A percentile compares a stretch with the other conserved stretches of the same genome.
Evolutionary conservation across 805 yeast genomes (phyloP).

Genomic region (Kluyveromyces dobzhanskii): DNA sequence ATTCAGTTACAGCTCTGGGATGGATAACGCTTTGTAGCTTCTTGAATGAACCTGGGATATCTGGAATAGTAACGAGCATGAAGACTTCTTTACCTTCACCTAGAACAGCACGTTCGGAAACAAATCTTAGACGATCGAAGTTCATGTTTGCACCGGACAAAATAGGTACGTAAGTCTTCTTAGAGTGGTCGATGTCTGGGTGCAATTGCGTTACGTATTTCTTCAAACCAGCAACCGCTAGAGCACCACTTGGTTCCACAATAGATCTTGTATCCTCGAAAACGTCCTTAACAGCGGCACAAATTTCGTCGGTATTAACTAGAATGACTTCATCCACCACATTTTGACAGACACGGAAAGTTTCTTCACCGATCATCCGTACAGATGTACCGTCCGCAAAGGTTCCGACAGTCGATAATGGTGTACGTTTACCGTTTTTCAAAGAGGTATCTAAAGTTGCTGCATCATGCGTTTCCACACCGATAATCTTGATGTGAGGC

Average conservation of each 20-base stretch:
- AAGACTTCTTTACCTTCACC: slow-evolving; percentile 98
- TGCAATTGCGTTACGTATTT: slow-evolving; percentile 56
- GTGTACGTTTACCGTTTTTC: slow-evolving; percentile 43
- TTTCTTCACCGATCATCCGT: slow-evolving; percentile 79
- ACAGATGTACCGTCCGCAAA: slow-evolving; percentile 99
- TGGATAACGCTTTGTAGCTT: slow-evolving; percentile 67
- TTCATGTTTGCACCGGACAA: slow-evolving; percentile 98
- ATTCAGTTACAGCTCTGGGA: slow-evolving; percentile 91
- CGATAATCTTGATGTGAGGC: slow-evolving; percentile 94
- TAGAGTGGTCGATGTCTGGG: slow-evolving; percentile 63
- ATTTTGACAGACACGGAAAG: slow-evolving; percentile 70
- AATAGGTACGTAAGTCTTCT: slow-evolving; percentile 70
- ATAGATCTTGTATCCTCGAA: slow-evolving; percentile 92
- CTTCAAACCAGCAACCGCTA: slow-evolving; percentile 91
- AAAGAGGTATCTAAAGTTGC: slow-evolving; percentile 80
- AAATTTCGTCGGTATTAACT: slow-evolving; percentile 87
- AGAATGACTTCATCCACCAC: slow-evolving; percentile 82
- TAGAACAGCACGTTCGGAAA: slow-evolving; percentile 93
- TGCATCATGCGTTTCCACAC: slow-evolving; percentile 94
- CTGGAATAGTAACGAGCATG: slow-evolving; percentile 84
- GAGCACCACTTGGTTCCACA: slow-evolving; percentile 96
- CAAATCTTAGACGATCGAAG: slow-evolving; percentile 91
- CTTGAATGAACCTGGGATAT: slow-evolving; percentile 82
- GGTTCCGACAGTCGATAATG: slow-evolving; percentile 72
- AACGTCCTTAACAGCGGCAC: slow-evolving; percentile 94